Evolutionary conservation across 208 protist species (phyloP), one percentile per base, ranked within the genome.

Genomic region (Sergeia podlipaevii): DNA sequence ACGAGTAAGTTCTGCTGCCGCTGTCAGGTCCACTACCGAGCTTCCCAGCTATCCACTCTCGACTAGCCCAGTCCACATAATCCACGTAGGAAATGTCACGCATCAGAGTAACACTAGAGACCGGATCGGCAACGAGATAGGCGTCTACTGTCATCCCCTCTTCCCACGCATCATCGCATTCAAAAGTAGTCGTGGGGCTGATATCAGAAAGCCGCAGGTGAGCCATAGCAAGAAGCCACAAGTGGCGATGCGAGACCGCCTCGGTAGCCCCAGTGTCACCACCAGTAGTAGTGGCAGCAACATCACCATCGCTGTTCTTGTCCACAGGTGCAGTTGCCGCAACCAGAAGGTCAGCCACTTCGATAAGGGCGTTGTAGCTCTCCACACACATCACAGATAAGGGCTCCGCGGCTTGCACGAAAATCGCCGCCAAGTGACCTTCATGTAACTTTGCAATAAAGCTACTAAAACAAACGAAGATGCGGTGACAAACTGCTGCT

Each of bases 151-250:
- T 55, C 13, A 45, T 6, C 5, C 52, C 29, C 38, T 41, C 5
- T 26, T 6, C 6, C 29, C 46, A 23, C 3, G 57, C 46, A 4
- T 56, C 46, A n/a, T n/a, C n/a, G n/a, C n/a, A n/a, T n/a, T n/a
- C n/a, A n/a, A n/a, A n/a, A n/a, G n/a, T n/a, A n/a, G n/a, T n/a
- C 43, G 28, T 53, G 37, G n/a, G n/a, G n/a, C n/a, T n/a, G 34
- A 73, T 39, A 11, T 60, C 55, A 18, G 74, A 67, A n/a, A 81
- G 54, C 3, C 74, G 63, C 15, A 81, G 59, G 50, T 77, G 71
- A 3, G 67, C 68, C 17, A 81, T 54, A 1, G 69, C 59, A 6
- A 81, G 61, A 10, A 81, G 43, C 74, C 74, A 81, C 36, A 67
- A 65, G 4, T 38, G 51, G 45, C 74, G 74, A 42, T 77, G 74